These are phyloP conservation scores for Geoglossum glabrum DNA, from an alignment of 495 filamentous ascomycete species.

Conservation along the genomic window DNA sequence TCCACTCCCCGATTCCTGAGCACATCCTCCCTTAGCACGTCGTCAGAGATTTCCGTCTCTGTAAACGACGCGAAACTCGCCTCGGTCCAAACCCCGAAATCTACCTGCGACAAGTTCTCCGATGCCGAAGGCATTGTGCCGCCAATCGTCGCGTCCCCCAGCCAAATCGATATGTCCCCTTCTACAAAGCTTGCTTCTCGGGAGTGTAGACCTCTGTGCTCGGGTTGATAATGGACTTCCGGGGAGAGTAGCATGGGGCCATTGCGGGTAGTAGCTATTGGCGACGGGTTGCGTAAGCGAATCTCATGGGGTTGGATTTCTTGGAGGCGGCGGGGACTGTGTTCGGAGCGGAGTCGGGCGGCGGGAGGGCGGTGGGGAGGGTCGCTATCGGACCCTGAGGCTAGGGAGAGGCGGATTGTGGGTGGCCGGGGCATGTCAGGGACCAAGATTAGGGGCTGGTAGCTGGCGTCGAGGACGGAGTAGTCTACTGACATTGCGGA, in stretches of 20 bases:
- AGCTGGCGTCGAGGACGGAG: too few species aligned
- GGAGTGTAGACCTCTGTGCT: neutral
- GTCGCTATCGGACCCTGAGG: too few species aligned
- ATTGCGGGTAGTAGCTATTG: neutral
- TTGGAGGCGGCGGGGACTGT: neutral
- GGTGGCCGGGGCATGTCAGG: neutral
- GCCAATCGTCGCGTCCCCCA: neutral
- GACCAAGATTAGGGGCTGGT: too few species aligned
- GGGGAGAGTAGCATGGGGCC: neutral
- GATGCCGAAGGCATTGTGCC: neutral
- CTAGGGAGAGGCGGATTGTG: neutral
- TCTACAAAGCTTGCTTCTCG: neutral
- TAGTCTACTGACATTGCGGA: neutral
- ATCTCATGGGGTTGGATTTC: neutral
- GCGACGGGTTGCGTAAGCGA: neutral
- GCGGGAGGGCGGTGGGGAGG: neutral
- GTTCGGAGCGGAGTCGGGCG: neutral
- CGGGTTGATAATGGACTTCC: neutral
- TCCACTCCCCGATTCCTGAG: neutral
- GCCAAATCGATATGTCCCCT: neutral
- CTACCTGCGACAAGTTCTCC: neutral
- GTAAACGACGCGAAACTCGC: neutral
- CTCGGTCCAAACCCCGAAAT: neutral
- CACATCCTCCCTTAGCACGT: neutral
- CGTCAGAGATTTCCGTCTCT: neutral